phyloP scores from a whole-genome alignment of 495 filamentous ascomycete species.

The Neurospora tetrasperma region DNA sequence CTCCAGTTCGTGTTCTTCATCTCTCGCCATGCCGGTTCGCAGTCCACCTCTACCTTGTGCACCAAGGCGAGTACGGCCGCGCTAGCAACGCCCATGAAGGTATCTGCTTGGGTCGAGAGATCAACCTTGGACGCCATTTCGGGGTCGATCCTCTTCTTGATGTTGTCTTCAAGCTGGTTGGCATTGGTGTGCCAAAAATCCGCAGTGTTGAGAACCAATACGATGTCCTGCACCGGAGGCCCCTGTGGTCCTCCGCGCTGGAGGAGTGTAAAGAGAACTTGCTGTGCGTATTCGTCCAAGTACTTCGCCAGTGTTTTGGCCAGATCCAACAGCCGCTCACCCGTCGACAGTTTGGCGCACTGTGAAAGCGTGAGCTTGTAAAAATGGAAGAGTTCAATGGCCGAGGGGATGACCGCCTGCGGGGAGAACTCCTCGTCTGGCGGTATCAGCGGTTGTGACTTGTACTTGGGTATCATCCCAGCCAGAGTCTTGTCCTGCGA shows the following conservation, averaged over 20 bases:
- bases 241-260: conserved; percentile 47
- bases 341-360: conserved; percentile 91
- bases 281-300: conserved; percentile 89
- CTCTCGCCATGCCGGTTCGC: conserved; percentile 86
- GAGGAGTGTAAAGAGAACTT: conserved; percentile 74
- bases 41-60: conserved; percentile 66
- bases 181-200: conserved; percentile 96
- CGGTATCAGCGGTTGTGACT: conserved; percentile 67
- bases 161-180: conserved; percentile 85
- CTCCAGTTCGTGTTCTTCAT: conserved; percentile 97
- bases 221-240: conserved; percentile 62
- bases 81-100: conserved; percentile 90
- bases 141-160: conserved; percentile 77
- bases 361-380: conserved; percentile 86
- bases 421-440: conserved; percentile 86
- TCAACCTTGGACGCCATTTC: conserved; percentile 68
- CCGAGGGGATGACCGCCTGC: conserved; percentile 82
- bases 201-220: conserved; percentile 87
- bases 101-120: conserved; percentile 82
- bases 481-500: conserved; percentile 87
- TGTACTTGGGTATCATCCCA: conserved; percentile 79
- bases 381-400: conserved; percentile 93
- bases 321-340: conserved; percentile 74
- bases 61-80: conserved; percentile 79
- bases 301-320: conserved; percentile 83